Percentiles rank a stretch among this genome's conserved stretches.
Evolutionary conservation across 306 rosid genomes (phyloP).

Genomic region (Prinsepia uniflora): DNA sequence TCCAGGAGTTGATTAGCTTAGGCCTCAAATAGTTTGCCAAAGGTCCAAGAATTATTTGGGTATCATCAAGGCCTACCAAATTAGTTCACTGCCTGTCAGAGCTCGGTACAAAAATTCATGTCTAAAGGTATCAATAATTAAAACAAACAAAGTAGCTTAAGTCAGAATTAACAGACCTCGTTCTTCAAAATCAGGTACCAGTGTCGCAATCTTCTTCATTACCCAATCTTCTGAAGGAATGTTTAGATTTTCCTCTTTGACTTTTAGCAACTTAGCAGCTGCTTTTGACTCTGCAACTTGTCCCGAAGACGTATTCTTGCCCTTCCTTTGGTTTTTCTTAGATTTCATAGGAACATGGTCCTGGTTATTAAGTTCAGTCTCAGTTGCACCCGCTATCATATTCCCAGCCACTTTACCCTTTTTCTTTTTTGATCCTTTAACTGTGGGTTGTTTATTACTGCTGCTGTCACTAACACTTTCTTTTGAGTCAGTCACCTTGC

Average conservation of each 20-base stretch:
- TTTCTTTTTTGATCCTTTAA: slow-evolving; percentile 81
- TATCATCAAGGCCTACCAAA: slow-evolving; percentile 69
- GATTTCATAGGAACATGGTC: slow-evolving; percentile 62
- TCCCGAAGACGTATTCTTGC: slow-evolving; percentile 57
- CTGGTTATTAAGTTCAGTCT: slow-evolving; percentile 60
- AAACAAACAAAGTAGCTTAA: slow-evolving; percentile 26
- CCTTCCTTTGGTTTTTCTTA: slow-evolving; percentile 80
- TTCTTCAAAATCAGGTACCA: slow-evolving; percentile 82
- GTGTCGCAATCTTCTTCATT: slow-evolving; percentile 59
- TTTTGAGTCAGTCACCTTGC: slow-evolving; percentile 50
- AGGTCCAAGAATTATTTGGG: slow-evolving; percentile 60
- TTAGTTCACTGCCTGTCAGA: slow-evolving; percentile 33
- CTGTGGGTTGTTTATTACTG: slow-evolving; percentile 47
- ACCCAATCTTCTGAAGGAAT: slow-evolving; percentile 93
- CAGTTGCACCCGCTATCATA: slow-evolving; percentile 41
- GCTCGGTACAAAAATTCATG: slow-evolving; percentile 15
- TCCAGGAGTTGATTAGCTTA: slow-evolving; percentile 66
- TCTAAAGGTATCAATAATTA: slow-evolving; percentile 1
- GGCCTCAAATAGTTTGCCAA: slow-evolving; percentile 73
- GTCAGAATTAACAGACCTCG: slow-evolving; percentile 58
- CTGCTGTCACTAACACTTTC: slow-evolving; percentile 49
- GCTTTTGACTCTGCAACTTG: slow-evolving; percentile 59
- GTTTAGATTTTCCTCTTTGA: slow-evolving; percentile 56
- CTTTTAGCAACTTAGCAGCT: slow-evolving; percentile 55
- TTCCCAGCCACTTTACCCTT: slow-evolving; percentile 60